Conservation (phyloP, 257 asterid species). For the Solanum piurae region DNA sequence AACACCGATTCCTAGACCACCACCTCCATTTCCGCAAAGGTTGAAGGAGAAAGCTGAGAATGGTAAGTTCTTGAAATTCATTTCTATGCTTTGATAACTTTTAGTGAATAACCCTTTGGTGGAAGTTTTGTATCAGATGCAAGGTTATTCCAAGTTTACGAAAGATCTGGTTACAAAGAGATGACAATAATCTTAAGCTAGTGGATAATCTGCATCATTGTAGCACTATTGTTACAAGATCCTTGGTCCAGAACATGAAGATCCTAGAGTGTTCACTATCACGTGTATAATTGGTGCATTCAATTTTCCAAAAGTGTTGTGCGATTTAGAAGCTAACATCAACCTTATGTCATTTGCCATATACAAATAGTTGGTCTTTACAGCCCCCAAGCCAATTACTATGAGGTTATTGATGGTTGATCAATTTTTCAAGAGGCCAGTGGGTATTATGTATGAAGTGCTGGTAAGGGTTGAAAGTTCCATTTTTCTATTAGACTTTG, state of each 20-base stretch:
- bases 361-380: too few species aligned
- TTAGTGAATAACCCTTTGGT: neutral
- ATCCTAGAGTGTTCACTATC: neutral
- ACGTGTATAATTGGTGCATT: neutral
- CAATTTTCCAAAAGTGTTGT: too few species aligned
- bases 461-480: neutral
- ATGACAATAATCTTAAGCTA: neutral
- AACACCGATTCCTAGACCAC: neutral
- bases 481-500: neutral
- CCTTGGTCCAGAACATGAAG: neutral
- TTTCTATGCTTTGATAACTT: neutral
- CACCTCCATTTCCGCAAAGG: neutral
- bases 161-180: neutral
- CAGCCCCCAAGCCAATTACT: neutral
- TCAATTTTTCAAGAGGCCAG: neutral
- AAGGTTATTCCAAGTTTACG: neutral
- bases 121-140: neutral
- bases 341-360: too few species aligned
- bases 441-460: neutral
- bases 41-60: neutral
- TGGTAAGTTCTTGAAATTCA: too few species aligned
- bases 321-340: neutral
- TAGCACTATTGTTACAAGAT: neutral
- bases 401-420: neutral
- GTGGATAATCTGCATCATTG: neutral